Conservation (phyloP, 257 asterid genomes). For the Scutellaria minor region DNA sequence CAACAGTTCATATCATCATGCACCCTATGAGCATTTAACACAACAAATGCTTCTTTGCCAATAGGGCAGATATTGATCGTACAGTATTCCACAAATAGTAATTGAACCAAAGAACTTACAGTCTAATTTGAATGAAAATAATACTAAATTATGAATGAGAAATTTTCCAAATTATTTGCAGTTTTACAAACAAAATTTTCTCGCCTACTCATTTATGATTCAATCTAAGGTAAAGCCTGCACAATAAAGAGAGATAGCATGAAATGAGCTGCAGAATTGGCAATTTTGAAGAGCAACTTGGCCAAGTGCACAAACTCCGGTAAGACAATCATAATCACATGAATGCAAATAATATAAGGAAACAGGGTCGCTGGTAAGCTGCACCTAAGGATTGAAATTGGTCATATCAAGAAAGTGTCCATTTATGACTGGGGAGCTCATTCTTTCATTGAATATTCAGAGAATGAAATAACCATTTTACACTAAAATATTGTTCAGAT, state of each 20-base stretch:
- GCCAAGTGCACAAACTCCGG: too few relatives aligned
- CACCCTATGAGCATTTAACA: not conserved
- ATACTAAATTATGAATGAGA: not conserved
- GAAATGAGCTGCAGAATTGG: too few relatives aligned
- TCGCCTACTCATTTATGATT: not conserved
- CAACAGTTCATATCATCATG: not conserved
- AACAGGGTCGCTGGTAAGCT: not conserved
- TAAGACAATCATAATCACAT: too few relatives aligned
- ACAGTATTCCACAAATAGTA: not conserved
- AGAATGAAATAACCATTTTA: not conserved
- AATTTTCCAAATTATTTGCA: constrained; percentile 8
- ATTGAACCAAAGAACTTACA: not conserved
- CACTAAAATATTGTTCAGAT: constrained; percentile 9
- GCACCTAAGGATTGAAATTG: not conserved
- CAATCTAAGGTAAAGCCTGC: not conserved
- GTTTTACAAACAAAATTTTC: not conserved
- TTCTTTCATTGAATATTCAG: not conserved
- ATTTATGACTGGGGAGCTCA: not conserved
- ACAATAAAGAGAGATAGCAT: not conserved
- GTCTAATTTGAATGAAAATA: not conserved
- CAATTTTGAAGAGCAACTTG: too few relatives aligned
- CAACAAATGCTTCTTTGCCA: not conserved
- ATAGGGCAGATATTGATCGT: constrained; percentile 12
- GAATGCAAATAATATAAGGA: not conserved
- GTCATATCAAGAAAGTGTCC: not conserved